Base-by-base conservation (phyloP, 495 filamentous ascomycete genomes). In the Chlorociboria aeruginascens region DNA sequence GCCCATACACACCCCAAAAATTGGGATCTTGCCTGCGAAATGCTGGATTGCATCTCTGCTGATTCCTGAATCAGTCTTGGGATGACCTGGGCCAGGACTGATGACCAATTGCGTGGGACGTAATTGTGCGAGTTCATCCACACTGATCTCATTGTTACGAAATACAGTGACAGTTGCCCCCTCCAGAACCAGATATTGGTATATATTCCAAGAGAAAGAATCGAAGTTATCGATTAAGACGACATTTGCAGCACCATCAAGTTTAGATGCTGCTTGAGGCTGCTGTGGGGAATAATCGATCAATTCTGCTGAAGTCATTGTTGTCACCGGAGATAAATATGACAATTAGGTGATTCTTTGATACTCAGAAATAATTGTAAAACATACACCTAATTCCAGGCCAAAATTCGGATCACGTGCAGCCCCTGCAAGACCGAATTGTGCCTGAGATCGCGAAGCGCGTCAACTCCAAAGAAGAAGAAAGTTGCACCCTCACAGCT, bases 171-270 rank as follows among this genome's bases (percentile, higher is more conserved):
- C 89, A 0, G 67, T 82, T 25, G 92, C 92, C 34, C 92, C 92
- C 66, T 97, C 92, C 7, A 96, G 79, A 0, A 89, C 85, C 3
- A 99, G 75, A 57, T 96, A 99, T 62, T 99, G 93, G 64, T 95
- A 96, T 49, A 99, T 87, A 61, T 97, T 98, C 85, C 87, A 97
- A 51, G 90, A 95, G 59, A 97, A 99, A 0, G 90, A 96, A 66
- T 99, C 92, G 64, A 96, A 99, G 69, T 99, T 99, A 69, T 97
- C 92, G 57, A 99, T 94, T 48, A 99, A 70, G 46, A 99, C 78
- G 28, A 99, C 77, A 69, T 97, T 97, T 32, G 81, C 82, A 25
- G 90, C 90, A 40, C 72, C 86, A 14, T 78, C 61, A 29, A 95
- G 66, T 43, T 77, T 75, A 40, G 81, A 66, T 13, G 76, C 77